phyloP scores from a whole-genome alignment of 176 grass and related monocot genomes.

The Phoenix roebelenii region DNA sequence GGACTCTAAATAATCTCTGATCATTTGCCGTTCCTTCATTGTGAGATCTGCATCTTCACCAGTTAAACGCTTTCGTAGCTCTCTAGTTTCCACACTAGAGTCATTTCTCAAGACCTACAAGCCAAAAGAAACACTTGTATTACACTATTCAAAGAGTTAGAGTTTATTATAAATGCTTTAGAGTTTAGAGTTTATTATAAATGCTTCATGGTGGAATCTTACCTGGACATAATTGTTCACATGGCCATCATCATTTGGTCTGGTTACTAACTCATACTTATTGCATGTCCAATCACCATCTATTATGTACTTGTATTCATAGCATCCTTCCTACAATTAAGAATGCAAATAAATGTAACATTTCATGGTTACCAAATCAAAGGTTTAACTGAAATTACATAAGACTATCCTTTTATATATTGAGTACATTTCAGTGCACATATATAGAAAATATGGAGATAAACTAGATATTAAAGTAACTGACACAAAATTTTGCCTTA shows the following conservation, averaged over 20 bases:
- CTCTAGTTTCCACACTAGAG: slow-evolving; percentile 36
- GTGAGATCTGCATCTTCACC: slow-evolving; percentile 42
- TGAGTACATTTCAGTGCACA: no score
- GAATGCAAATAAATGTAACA: no score
- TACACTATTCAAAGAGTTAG: neutral
- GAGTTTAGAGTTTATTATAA: neutral
- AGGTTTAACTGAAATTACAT: no score
- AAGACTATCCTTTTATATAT: no score
- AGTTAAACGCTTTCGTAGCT: slow-evolving; percentile 44
- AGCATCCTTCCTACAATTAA: slow-evolving; percentile 56
- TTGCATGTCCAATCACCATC: slow-evolving; percentile 77
- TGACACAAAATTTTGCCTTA: no score
- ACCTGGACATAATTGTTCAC: slow-evolving; percentile 94
- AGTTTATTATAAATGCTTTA: neutral
- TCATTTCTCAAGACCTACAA: slow-evolving; percentile 41
- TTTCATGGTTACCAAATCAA: no score
- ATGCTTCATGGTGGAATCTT: slow-evolving; percentile 8
- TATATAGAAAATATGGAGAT: no score
- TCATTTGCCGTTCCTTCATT: slow-evolving; percentile 57
- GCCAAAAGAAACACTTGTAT: slow-evolving; percentile 2
- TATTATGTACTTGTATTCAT: slow-evolving; percentile 93
- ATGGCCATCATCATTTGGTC: slow-evolving; percentile 60
- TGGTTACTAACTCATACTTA: slow-evolving; percentile 39
- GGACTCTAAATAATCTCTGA: slow-evolving; percentile 70
- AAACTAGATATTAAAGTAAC: no score